These are phyloP conservation scores for Triticum dicoccoides DNA, from an alignment of 176 grass and related monocot genomes.

Conservation along the genomic window DNA sequence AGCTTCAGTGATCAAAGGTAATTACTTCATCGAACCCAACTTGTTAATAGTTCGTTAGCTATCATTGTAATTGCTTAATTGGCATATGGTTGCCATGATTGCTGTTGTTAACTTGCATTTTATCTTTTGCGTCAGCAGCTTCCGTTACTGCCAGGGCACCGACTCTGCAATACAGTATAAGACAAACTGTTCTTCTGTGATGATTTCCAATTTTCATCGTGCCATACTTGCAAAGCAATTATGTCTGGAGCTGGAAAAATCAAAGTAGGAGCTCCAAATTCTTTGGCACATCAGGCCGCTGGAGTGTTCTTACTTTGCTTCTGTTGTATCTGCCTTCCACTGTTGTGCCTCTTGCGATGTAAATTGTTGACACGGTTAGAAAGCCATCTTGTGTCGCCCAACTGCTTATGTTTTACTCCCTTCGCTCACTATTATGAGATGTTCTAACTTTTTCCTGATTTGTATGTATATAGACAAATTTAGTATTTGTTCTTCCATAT, in stretches of 20 bases:
- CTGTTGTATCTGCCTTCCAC: not conserved
- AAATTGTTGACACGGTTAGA: not conserved
- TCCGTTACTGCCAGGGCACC: not conserved
- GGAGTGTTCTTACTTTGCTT: not conserved
- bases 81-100: not conserved
- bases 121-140: not conserved
- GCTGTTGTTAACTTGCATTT: not conserved
- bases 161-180: not conserved
- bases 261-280: not conserved
- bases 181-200: not conserved
- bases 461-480: too few species aligned
- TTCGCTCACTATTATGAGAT: too few species aligned
- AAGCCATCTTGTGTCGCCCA: not conserved
- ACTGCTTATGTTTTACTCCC: too few species aligned
- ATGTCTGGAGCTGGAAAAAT: not conserved
- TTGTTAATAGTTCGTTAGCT: not conserved
- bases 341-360: not conserved
- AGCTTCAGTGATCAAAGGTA: constrained; percentile 20
- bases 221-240: not conserved
- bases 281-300: not conserved
- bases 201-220: not conserved
- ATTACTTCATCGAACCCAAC: not conserved
- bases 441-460: too few species aligned
- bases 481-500: too few species aligned
- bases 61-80: not conserved